Evolutionary conservation across 164 flowering plant genomes (phyloP), one percentile per base, ranked within the genome.

Genomic region (Piper betle): DNA sequence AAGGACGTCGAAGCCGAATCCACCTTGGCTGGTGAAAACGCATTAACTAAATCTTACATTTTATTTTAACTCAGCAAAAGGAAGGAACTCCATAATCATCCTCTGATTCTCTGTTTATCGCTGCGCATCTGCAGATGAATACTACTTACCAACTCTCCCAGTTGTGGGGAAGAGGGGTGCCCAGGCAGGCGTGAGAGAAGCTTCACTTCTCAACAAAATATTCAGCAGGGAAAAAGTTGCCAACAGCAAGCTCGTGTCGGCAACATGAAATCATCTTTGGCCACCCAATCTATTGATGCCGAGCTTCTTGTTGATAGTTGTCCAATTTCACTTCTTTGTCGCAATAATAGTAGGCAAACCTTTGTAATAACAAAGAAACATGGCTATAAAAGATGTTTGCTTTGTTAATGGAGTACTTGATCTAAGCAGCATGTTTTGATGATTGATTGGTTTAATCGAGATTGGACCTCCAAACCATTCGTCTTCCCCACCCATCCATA

Each of bases 141-240:
- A 61, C 52, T 61, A 48, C 64, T 15, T 4, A 37, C 37, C 64
- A 6, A 55, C 20, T 54, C 64, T 52, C 8, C 55, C 64, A 5
- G 55, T 52, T 61, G 55, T 61, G 50, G 53, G 37, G 39, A 37
- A 61, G 64, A 61, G 64, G 64, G 50, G 48, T 61, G 41, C 64
- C 17, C 64, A 61, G 50, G 55, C 64, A 17, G 64, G 43, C 37
- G 64, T 62, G 39, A 46, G 64, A n/a, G 38, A 48, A 46, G 64
- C 64, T 39, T 5, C 42, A 25, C 46, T 62, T 53, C 64, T 62
- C 43, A 62, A 62, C 37, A 4, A 57, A 46, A 62, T 62, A n/a
- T 53, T 53, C 18, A 57, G 53, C 20, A 39, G 16, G 0, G 10
- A 37, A n/a, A 37, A 7, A 0, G 46, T 16, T n/a, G 16, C 39